Evolutionary conservation across 2,329 filamentous ascomycete genomes (phyloP).

Genomic region (Salinomyces thailandicus): DNA sequence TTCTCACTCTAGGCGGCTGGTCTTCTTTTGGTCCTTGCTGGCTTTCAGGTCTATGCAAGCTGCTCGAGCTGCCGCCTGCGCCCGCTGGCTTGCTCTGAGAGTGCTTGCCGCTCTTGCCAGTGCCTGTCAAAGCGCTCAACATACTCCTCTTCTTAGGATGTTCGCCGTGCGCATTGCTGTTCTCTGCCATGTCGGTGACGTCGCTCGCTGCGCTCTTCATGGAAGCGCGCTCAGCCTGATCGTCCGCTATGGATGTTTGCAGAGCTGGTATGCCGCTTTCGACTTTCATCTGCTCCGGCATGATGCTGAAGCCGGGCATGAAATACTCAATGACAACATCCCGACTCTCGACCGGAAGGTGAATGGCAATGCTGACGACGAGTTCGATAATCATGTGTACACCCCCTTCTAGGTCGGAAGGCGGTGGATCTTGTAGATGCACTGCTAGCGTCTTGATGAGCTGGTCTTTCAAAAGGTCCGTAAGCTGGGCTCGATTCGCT

Average conservation of each 20-base stretch:
- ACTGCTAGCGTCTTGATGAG: constrained; percentile 62
- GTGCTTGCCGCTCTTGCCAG: constrained; percentile 18
- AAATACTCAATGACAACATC: constrained; percentile 85
- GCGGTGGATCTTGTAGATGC: constrained; percentile 65
- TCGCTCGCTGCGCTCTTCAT: constrained; percentile 28
- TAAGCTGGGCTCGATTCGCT: constrained; percentile 53
- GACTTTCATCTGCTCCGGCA: constrained; percentile 70
- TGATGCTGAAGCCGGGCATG: constrained; percentile 60
- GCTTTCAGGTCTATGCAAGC: constrained; percentile 32
- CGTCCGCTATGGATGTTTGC: constrained; percentile 32
- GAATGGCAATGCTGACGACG: constrained; percentile 72
- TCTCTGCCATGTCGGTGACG: constrained; percentile 20
- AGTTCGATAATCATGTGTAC: constrained; percentile 89
- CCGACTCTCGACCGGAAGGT: constrained; percentile 80
- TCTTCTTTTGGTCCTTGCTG: constrained; percentile 30
- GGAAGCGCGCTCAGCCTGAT: constrained; percentile 32
- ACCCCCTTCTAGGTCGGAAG: constrained; percentile 73
- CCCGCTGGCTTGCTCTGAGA: constrained; percentile 27
- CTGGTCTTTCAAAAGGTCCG: constrained; percentile 50
- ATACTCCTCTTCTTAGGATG: constrained; percentile 28
- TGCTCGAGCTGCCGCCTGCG: constrained; percentile 26
- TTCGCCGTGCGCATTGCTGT: constrained; percentile 11
- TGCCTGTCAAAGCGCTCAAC: constrained; percentile 33
- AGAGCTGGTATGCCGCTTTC: constrained; percentile 49
- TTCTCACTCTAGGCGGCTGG: constrained; percentile 34